These are phyloP conservation scores for Tarenaya hassleriana DNA, from an alignment of 345 rosid genomes.

Conservation along the genomic window DNA sequence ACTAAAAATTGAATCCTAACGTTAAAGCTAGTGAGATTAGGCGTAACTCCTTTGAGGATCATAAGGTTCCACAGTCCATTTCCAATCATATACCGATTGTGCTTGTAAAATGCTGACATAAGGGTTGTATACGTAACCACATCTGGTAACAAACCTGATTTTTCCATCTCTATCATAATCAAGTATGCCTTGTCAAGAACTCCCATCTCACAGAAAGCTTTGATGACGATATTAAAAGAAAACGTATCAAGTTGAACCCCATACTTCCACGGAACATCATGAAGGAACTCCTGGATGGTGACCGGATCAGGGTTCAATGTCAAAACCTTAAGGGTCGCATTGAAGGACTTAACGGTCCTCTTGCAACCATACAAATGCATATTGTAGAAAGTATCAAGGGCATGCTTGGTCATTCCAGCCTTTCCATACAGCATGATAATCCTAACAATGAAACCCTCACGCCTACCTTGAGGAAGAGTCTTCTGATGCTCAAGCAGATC, in stretches of 20 bases:
- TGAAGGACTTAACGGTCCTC: conserved; percentile 68
- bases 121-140: conserved; percentile 72
- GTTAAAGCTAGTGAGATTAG: conserved; percentile 69
- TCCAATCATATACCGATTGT: conserved; percentile 42
- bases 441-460: conserved; percentile 75
- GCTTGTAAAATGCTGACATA: conserved; percentile 57
- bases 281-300: conserved; percentile 43
- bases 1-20: conserved; percentile 70
- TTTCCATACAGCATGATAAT: conserved; percentile 78
- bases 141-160: conserved; percentile 52
- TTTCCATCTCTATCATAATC: conserved; percentile 51
- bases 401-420: conserved; percentile 69
- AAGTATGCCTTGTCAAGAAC: conserved; percentile 49
- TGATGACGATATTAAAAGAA: conserved; percentile 53
- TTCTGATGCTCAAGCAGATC: conserved; percentile 80
- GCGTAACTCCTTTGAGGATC: conserved; percentile 64
- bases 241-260: conserved; percentile 39
- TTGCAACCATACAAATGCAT: conserved; percentile 60
- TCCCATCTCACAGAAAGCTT: conserved; percentile 54
- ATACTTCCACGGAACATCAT: conserved; percentile 36
- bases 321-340: conserved; percentile 62
- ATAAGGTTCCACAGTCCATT: conserved; percentile 85
- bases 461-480: conserved; percentile 71
- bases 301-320: conserved; percentile 39
- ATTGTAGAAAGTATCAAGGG: conserved; percentile 48